Evolutionary conservation across 2,329 filamentous ascomycete species (phyloP), one percentile per base, ranked within the genome.

Genomic region (Calycina herbarum): DNA sequence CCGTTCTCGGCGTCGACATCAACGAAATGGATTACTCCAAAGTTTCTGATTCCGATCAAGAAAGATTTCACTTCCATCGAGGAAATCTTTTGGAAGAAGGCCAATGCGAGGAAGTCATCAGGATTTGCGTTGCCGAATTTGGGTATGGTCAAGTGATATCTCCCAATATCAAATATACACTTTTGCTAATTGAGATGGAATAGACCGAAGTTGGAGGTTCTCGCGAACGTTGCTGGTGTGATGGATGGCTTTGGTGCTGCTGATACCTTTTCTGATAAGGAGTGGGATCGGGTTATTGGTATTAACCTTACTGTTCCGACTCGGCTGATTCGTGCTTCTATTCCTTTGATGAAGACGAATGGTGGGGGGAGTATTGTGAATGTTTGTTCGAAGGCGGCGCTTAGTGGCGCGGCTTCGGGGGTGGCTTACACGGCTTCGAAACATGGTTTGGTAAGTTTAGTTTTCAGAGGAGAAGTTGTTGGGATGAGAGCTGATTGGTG

Each of bases 381-480:
- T 69, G 75, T 82, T 5, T 68, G 75, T 15, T 78, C 77, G 60
- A 77, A 76, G 62, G 77, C 78, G 1, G 76, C 68, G 1, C 45
- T 72, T 6, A 77, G 75, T 61, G 80, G 80, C 56, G 79, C 78
- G 2, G 70, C 74, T 0, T 75, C 78, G 1, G 81, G 80, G 1
- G 74, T 81, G 29, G 80, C 80, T 10, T 82, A 82, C 65, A 82
- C 81, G 29, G 77, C 79, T 7, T 78, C 76, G 61, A 80, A 82
- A 69, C 79, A 81, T 70, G 78, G 78, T 0, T 72, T 82, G 45
- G 77, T 80, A 65, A 63, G 77, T 75, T 20, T 40, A 4, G 24
- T 56, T 3, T 31, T 11, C 5, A 7, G 20, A 8, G 20, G n/a
- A 11, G 5, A 51, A 7, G 5, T 27, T 27, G 8, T 54, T 13